phyloP scores from a whole-genome alignment of 116 monocot species.

The Phalaenopsis hybrid region DNA sequence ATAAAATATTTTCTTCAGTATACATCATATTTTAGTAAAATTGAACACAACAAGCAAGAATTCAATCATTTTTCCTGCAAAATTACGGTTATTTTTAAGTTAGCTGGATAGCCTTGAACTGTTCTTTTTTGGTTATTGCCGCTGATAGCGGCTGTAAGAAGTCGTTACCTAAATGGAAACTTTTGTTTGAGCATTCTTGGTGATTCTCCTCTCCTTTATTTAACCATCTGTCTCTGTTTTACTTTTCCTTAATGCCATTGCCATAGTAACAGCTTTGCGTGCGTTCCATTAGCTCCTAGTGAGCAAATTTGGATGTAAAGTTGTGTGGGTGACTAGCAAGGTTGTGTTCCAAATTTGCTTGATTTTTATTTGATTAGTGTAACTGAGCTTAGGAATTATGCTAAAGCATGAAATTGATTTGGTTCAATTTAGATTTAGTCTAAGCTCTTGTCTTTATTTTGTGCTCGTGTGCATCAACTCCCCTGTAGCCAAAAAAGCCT shows the following conservation, averaged over 20 bases:
- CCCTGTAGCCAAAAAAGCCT: too few relatives aligned
- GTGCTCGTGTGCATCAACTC: too few relatives aligned
- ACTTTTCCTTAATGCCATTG: not conserved
- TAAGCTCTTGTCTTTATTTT: too few relatives aligned
- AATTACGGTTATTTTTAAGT: not conserved
- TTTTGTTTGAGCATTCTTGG: not conserved
- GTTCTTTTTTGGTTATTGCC: not conserved
- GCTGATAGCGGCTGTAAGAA: not conserved
- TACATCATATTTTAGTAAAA: slow-evolving; percentile 1
- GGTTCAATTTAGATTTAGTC: too few relatives aligned
- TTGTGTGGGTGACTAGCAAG: not conserved
- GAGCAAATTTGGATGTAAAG: not conserved
- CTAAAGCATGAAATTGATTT: not conserved
- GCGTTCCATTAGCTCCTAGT: not conserved
- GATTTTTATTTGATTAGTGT: not conserved
- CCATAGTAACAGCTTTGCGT: not conserved
- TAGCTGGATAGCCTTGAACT: not conserved
- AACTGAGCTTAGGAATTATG: not conserved
- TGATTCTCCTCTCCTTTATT: not conserved
- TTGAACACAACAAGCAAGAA: not conserved
- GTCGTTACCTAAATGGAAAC: not conserved
- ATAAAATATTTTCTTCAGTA: not conserved
- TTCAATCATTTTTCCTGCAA: not conserved
- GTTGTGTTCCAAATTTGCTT: not conserved
- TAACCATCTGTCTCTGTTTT: not conserved